These are phyloP conservation scores for Scopulariopsis brevicaulis DNA, from an alignment of 2,329 filamentous ascomycete genomes.

Conservation along the genomic window DNA sequence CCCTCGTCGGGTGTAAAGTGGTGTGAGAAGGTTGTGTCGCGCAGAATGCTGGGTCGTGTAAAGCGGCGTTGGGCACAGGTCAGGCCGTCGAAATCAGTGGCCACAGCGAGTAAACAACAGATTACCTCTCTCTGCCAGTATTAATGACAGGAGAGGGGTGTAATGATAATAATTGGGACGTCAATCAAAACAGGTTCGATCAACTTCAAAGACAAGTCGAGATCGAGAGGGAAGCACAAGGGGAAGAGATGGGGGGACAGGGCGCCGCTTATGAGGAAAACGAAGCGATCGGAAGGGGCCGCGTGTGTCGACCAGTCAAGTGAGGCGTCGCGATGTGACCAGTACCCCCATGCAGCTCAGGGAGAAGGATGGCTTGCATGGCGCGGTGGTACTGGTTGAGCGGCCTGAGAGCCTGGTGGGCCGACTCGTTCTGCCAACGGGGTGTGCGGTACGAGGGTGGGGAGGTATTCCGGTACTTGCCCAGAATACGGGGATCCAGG, in stretches of 20 bases:
- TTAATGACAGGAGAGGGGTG: not conserved
- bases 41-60: not conserved
- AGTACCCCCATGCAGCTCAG: not conserved
- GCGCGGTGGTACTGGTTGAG: not conserved
- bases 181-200: not conserved
- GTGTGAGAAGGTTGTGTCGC: not conserved
- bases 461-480: not conserved
- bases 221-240: not conserved
- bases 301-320: constrained; percentile 2
- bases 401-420: not conserved
- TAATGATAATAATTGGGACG: not conserved
- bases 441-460: not conserved
- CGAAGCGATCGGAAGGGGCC: not conserved
- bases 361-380: not conserved
- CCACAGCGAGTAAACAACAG: not conserved
- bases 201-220: not conserved
- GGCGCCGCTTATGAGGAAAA: constrained; percentile 2
- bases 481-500: not conserved
- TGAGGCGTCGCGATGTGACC: constrained; percentile 5
- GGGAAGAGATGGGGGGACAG: not conserved
- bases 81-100: too few species aligned
- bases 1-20: not conserved
- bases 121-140: not conserved
- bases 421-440: not conserved
- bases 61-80: not conserved